Conservation (phyloP, 495 filamentous ascomycete genomes). For the Pyrenopolyporus hunteri region DNA sequence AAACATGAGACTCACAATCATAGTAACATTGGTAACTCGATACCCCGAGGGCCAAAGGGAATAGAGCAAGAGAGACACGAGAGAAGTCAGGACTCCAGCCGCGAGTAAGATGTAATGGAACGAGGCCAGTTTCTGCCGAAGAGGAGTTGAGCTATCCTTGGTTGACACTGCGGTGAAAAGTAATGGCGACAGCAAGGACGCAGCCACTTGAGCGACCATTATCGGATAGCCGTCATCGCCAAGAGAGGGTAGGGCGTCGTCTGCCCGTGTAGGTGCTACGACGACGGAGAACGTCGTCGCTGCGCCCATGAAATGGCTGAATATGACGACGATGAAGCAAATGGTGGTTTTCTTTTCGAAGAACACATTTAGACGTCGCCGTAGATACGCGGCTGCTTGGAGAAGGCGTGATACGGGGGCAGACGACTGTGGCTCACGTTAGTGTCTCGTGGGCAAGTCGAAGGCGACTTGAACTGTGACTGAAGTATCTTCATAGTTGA, state of each 20-base stretch:
- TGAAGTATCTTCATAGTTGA: too few relatives aligned
- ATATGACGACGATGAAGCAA: slow-evolving; percentile 17
- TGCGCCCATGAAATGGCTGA: slow-evolving; percentile 11
- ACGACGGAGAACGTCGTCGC: slow-evolving; percentile 1
- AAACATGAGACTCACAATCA: slow-evolving; percentile 19
- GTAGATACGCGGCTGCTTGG: background rate
- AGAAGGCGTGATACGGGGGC: background rate
- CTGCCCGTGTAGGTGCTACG: background rate
- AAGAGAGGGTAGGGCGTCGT: background rate
- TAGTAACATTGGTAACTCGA: slow-evolving; percentile 10
- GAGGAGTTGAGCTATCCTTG: background rate
- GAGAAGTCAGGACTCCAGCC: slow-evolving; percentile 15
- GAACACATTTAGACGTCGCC: background rate
- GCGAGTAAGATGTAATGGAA: slow-evolving; percentile 18
- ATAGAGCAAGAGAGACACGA: slow-evolving; percentile 24
- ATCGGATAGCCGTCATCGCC: slow-evolving; percentile 15
- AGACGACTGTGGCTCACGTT: background rate
- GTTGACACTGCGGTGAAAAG: slow-evolving; percentile 16
- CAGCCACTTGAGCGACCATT: slow-evolving; percentile 17
- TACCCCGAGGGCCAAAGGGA: slow-evolving; percentile 21
- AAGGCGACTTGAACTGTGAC: too few relatives aligned
- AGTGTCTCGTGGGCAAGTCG: too few relatives aligned
- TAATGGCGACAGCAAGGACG: slow-evolving; percentile 15
- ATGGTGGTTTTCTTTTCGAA: slow-evolving; percentile 7
- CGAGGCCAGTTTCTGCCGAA: slow-evolving; percentile 9